Percentiles rank a stretch among this genome's conserved stretches.
These are phyloP conservation scores for Globisporangium lucens DNA, from an alignment of 352 stramenopile genomes.

Conservation along the genomic window DNA sequence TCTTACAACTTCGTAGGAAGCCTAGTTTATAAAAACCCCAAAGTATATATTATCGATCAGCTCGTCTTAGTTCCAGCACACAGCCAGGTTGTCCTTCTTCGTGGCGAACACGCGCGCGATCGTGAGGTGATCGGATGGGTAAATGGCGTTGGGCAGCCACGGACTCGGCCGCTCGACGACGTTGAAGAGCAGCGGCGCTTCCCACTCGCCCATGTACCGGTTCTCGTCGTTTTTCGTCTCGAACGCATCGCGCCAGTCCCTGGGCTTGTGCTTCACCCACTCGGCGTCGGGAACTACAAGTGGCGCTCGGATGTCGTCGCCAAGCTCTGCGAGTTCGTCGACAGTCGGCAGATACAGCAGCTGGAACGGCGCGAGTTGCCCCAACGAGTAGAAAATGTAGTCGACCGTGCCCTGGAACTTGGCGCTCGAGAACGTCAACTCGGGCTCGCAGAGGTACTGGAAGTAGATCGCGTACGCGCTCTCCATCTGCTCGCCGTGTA, in stretches of 20 bases:
- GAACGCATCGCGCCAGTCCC: constrained; percentile 26
- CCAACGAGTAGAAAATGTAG: constrained; percentile 82
- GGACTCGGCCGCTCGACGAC: constrained; percentile 19
- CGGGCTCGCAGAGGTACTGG: constrained; percentile 53
- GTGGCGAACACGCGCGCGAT: constrained; percentile 67
- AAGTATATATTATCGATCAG: neutral
- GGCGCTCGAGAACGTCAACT: constrained; percentile 66
- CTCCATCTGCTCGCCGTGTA: constrained; percentile 64
- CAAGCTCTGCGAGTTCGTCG: constrained; percentile 34
- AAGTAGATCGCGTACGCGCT: constrained; percentile 69
- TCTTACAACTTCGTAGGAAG: neutral
- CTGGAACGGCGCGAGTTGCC: constrained; percentile 48
- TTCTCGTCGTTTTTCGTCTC: constrained; percentile 26
- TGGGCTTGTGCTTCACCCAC: constrained; percentile 38
- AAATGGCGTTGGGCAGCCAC: constrained; percentile 68
- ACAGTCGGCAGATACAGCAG: constrained; percentile 53
- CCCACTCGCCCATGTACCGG: constrained; percentile 55
- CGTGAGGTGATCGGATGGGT: constrained; percentile 78
- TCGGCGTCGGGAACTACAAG: constrained; percentile 26
- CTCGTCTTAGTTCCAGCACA: constrained; percentile 45
- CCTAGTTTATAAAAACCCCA: neutral
- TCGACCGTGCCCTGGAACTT: constrained; percentile 64
- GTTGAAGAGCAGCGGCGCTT: constrained; percentile 40
- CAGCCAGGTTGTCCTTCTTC: constrained; percentile 35
- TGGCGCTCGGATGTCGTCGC: constrained; percentile 34